Evolutionary conservation across 352 stramenopile genomes (phyloP).

Genomic region (Globisporangium nunn): DNA sequence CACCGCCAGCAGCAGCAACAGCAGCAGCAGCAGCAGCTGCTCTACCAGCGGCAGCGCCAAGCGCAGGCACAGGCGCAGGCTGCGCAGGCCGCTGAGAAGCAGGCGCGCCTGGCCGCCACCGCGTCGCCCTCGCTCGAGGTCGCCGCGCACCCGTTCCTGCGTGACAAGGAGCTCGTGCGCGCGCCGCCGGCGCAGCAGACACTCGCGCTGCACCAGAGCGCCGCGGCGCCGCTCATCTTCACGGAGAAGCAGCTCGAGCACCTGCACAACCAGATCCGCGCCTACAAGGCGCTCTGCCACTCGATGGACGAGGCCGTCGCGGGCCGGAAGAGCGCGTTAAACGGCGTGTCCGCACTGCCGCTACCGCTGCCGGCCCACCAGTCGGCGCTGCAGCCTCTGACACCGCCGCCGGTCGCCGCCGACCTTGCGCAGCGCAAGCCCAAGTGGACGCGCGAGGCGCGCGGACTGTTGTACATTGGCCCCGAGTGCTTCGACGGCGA

Average conservation of each 20-base stretch:
- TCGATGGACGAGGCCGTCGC: conserved; percentile 68
- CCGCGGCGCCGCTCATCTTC: conserved; percentile 49
- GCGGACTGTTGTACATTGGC: conserved; percentile 50
- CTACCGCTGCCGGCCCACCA: background rate
- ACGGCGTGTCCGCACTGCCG: background rate
- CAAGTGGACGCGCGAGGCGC: conserved; percentile 51
- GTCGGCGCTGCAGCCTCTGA: background rate
- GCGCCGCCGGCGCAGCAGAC: conserved; percentile 25
- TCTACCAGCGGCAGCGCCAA: conserved; percentile 27
- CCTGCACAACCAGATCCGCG: conserved; percentile 80
- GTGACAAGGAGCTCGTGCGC: conserved; percentile 38
- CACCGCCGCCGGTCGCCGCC: conserved; percentile 8
- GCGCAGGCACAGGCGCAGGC: conserved; percentile 19
- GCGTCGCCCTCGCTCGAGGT: conserved; percentile 29
- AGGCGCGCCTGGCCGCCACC: background rate
- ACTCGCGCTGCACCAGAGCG: conserved; percentile 28
- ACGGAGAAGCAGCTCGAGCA: conserved; percentile 83
- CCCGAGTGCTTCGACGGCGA: conserved; percentile 64
- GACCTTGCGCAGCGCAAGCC: conserved; percentile 36
- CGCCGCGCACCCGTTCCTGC: conserved; percentile 51
- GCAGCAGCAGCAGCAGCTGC: conserved; percentile 17
- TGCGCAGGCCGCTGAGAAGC: conserved; percentile 2
- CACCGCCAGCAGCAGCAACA: conserved; percentile 23
- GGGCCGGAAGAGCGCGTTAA: conserved; percentile 3
- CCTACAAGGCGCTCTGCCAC: conserved; percentile 78